Evolutionary conservation across 345 rosid species (phyloP).

Genomic region (Lepidium didymum): DNA sequence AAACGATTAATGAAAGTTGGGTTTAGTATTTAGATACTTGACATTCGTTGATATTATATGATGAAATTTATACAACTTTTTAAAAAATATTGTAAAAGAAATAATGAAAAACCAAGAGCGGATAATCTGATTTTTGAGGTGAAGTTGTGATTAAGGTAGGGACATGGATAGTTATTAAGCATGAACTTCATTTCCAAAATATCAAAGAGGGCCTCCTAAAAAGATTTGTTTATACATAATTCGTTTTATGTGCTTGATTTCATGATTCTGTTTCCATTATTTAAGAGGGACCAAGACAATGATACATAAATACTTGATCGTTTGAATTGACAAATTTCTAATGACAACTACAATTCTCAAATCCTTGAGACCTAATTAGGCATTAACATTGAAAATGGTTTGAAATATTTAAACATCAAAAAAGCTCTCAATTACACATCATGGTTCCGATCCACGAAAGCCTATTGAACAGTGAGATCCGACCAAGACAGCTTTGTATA

Average conservation of each 20-base stretch:
- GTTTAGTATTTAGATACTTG: not conserved
- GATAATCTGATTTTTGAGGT: not conserved
- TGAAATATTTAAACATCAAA: not conserved
- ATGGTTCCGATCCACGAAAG: not conserved
- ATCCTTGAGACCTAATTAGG: not conserved
- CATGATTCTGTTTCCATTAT: conserved; percentile 17
- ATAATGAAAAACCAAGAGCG: conserved; percentile 1
- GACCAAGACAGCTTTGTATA: conserved; percentile 27
- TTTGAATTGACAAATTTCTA: not conserved
- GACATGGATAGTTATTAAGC: conserved; percentile 19
- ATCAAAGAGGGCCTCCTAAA: conserved; percentile 19
- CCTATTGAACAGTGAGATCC: conserved; percentile 15
- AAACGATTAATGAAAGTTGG: not conserved
- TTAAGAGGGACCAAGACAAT: not conserved
- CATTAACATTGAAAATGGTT: not conserved
- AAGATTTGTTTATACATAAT: conserved; percentile 18
- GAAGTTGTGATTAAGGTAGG: conserved; percentile 19
- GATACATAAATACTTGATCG: not conserved
- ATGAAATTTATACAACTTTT: not conserved
- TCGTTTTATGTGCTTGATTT: not conserved
- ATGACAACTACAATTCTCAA: not conserved
- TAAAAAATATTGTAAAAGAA: not conserved
- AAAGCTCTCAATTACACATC: not conserved
- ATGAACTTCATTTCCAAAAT: conserved; percentile 26
- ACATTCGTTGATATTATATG: not conserved